Evolutionary conservation across 345 rosid species (phyloP), one percentile per base, ranked within the genome.

Genomic region (Eucalyptus erythrocorys): DNA sequence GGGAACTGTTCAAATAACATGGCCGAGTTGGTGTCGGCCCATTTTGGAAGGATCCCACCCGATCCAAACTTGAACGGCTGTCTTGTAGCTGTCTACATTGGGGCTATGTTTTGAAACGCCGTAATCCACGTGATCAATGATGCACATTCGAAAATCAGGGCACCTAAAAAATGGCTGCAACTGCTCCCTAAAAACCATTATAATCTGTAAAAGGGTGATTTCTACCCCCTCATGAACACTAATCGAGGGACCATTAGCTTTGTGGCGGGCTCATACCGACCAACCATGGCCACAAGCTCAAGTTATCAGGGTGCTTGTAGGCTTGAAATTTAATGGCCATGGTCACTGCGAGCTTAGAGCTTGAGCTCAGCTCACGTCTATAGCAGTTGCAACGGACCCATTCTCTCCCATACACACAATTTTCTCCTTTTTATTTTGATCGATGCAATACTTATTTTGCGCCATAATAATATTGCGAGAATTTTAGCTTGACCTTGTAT

Each of bases 361-460:
- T 64, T 64, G 19, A 64, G 71, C 37, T 30, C 1, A 64, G 19
- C 37, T 64, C 17, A 27, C 71, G 0, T 64, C 19, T 14, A 64
- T 64, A 5, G 71, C 37, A 2, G 8, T 27, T 27, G 37, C 8
- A 0, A 64, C 13, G 37, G 34, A 64, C 16, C 34, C 37, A 3
- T 19, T 64, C 10, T n/a, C 5, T 59, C 32, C 55, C 24, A 51
- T 51, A 6, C 24, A 51, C 55, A 51, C 32, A 55, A 24, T 24
- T 55, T 55, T 24, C 6, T 24, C 5, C 61, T 5, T 55, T 55
- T 12, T 27, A 64, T n/a, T 32, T 64, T 1, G 19, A 0, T 64
- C 0, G 10, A 64, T 64, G 37, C 4, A 0, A n/a, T 6, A 14
- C 76, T 14, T n/a, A 64, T 30, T 13, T 64, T 64, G 17, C 3